Percentiles rank a stretch among this genome's conserved stretches.
phyloP scores from a whole-genome alignment of 208 protist species.

The Leishmania martiniquensis region DNA sequence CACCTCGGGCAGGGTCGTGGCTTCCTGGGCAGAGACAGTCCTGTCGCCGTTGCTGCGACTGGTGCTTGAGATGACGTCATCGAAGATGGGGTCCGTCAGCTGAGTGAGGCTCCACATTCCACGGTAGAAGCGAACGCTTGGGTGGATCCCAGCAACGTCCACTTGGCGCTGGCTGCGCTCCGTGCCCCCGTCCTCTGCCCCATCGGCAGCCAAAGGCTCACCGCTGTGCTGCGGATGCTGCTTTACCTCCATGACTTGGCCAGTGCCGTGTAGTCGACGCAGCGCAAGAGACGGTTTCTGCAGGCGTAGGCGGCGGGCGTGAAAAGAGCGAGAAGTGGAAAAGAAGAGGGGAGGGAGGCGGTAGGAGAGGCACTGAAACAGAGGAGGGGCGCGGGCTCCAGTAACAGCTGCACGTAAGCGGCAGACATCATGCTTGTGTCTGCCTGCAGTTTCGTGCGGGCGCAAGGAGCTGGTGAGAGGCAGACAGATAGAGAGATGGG shows the following conservation, averaged over 20 bases:
- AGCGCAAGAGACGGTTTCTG: not conserved
- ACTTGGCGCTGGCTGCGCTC: not conserved
- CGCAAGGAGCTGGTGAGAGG: no score
- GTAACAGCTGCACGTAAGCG: not conserved
- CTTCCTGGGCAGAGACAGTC: not conserved
- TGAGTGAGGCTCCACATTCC: slow-evolving; percentile 38
- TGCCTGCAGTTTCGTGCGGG: not conserved
- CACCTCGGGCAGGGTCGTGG: not conserved
- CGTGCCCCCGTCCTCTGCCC: not conserved
- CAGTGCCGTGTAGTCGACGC: not conserved
- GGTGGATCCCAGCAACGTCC: slow-evolving; percentile 32
- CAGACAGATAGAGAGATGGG: not conserved
- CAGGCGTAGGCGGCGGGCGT: not conserved
- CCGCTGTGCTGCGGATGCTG: slow-evolving; percentile 5
- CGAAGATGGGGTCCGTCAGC: slow-evolving; percentile 3
- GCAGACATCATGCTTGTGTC: not conserved
- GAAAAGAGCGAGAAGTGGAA: no score
- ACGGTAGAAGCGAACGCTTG: slow-evolving; percentile 65
- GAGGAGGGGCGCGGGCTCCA: not conserved
- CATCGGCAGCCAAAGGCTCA: not conserved
- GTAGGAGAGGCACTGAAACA: not conserved
- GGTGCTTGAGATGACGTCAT: not conserved
- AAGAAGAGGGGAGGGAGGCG: not conserved
- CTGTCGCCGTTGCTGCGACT: not conserved
- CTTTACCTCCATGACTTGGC: slow-evolving; percentile 1